Evolutionary conservation across 495 filamentous ascomycete genomes (phyloP).

Genomic region (Podospora comata): DNA sequence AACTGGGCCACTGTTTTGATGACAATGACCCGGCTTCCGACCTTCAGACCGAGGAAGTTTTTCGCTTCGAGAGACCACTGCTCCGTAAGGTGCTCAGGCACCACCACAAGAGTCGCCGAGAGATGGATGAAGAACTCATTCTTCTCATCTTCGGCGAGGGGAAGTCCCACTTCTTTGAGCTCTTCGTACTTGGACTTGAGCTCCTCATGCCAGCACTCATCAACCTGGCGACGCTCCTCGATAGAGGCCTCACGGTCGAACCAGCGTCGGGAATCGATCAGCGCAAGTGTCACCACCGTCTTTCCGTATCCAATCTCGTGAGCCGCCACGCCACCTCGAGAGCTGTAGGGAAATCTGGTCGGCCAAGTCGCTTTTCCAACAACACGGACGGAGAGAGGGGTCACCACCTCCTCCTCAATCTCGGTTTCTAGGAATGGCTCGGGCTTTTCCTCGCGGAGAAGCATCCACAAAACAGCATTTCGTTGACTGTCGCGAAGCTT

Average conservation of each 20-base stretch:
- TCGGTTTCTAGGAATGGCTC: constrained; percentile 60
- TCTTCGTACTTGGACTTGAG: not conserved
- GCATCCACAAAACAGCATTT: constrained; percentile 58
- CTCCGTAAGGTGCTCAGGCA: constrained; percentile 56
- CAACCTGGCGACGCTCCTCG: constrained; percentile 17
- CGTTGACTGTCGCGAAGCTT: constrained; percentile 23
- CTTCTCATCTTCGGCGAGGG: not conserved
- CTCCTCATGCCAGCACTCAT: constrained; percentile 12
- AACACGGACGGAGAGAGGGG: constrained; percentile 58
- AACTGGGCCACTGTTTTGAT: constrained; percentile 35
- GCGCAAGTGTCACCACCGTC: constrained; percentile 65
- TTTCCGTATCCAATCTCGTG: constrained; percentile 83
- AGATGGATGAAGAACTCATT: constrained; percentile 38
- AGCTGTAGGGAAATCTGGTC: constrained; percentile 29
- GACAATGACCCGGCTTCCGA: constrained; percentile 40
- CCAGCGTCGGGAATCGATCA: constrained; percentile 53
- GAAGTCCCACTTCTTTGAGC: not conserved
- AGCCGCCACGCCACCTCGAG: constrained; percentile 69
- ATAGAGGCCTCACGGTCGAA: constrained; percentile 27
- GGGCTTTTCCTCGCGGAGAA: constrained; percentile 52
- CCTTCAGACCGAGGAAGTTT: constrained; percentile 48
- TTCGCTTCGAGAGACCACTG: constrained; percentile 66
- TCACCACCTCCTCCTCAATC: constrained; percentile 62
- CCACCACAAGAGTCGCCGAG: constrained; percentile 67
- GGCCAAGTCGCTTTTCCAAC: constrained; percentile 54